Evolutionary conservation across 164 flowering plant genomes (phyloP).

Genomic region (Liquidambar formosana): DNA sequence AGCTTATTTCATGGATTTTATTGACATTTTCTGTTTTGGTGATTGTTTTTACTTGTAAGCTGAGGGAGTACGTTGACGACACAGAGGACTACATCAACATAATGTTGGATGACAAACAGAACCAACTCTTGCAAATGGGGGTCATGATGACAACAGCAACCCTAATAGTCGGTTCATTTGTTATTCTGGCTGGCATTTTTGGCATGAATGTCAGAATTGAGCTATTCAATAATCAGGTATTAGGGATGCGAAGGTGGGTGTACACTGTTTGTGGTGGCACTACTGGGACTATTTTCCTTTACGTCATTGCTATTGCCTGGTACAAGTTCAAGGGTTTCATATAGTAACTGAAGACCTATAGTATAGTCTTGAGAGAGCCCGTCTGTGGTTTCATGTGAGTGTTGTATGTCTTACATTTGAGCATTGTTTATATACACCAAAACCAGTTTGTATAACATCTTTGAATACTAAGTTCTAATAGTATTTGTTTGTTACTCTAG

Average conservation of each 20-base stretch:
- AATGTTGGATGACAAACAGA: constrained; percentile 98
- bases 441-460: too few relatives aligned
- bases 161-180: constrained; percentile 75
- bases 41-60: constrained; percentile 33
- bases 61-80: constrained; percentile 94
- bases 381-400: too few relatives aligned
- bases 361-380: too few relatives aligned
- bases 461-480: too few relatives aligned
- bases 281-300: constrained; percentile 59
- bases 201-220: constrained; percentile 91
- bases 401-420: too few relatives aligned
- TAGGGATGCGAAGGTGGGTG: constrained; percentile 54
- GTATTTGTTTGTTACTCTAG: too few relatives aligned
- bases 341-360: constrained; percentile 47
- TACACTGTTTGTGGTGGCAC: constrained; percentile 38
- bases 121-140: constrained; percentile 94
- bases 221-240: constrained; percentile 37
- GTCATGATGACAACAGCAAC: constrained; percentile 93
- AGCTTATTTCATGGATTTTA: not conserved
- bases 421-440: too few relatives aligned
- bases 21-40: not conserved
- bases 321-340: constrained; percentile 78
- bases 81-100: constrained; percentile 98
- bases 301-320: constrained; percentile 83
- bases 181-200: constrained; percentile 80